phyloP scores from a whole-genome alignment of 1,139 yeast species.

The Lodderomyces parapsilosis region DNA sequence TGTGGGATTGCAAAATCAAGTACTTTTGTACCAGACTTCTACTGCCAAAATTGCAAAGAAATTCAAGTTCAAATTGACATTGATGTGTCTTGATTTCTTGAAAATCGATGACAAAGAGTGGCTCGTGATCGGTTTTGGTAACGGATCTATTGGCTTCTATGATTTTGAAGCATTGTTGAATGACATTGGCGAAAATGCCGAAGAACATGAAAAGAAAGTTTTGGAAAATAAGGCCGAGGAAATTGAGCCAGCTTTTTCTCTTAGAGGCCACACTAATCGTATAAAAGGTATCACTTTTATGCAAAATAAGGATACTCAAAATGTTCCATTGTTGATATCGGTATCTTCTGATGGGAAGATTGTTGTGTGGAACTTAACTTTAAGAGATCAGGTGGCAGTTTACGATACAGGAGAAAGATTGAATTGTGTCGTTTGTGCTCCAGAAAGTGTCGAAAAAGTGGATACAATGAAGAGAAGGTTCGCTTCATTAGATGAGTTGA shows the following conservation, averaged over 20 bases:
- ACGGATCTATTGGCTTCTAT: constrained; percentile 70
- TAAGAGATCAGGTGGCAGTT: constrained; percentile 80
- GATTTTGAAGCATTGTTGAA: constrained; percentile 10
- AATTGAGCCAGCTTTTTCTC: constrained; percentile 50
- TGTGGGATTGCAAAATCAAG: constrained; percentile 67
- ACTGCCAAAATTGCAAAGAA: constrained; percentile 58
- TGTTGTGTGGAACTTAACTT: constrained; percentile 79
- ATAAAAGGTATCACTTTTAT: constrained; percentile 72
- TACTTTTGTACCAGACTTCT: constrained; percentile 65
- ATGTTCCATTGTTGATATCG: constrained; percentile 59
- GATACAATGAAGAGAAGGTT: constrained; percentile 69
- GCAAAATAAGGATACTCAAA: constrained; percentile 31
- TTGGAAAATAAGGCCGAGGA: constrained; percentile 30
- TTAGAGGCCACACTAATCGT: constrained; percentile 82
- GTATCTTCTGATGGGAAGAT: constrained; percentile 92
- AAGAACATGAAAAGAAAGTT: constrained; percentile 24
- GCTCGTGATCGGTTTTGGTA: constrained; percentile 65
- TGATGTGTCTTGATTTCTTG: constrained; percentile 67
- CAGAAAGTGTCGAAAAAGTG: constrained; percentile 74
- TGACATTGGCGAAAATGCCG: neutral
- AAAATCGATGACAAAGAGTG: constrained; percentile 49
- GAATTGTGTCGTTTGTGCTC: constrained; percentile 77
- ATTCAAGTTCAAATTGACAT: constrained; percentile 49
- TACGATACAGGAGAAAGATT: constrained; percentile 92
- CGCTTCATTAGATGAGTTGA: constrained; percentile 33